Percentiles rank a stretch among this genome's conserved stretches.
Conservation (phyloP, 139 green algal species). For the Nannochloris sp. region DNA sequence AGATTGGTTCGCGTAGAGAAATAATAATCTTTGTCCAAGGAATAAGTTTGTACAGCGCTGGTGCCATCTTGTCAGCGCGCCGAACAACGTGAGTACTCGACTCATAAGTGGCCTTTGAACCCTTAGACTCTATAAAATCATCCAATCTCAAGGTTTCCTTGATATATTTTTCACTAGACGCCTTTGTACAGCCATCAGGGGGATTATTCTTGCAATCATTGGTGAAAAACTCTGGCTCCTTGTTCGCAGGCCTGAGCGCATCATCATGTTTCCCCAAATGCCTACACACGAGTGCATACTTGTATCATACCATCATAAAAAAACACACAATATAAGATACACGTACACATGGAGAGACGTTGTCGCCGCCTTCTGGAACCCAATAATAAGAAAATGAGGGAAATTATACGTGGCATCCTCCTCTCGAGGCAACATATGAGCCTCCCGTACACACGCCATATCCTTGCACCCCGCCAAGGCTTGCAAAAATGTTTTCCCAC, state of each 20-base stretch:
- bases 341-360: constrained; percentile 5
- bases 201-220: constrained; percentile 9
- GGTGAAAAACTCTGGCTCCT: constrained; percentile 14
- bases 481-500: not conserved
- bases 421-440: not conserved
- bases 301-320: not conserved
- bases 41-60: constrained; percentile 3
- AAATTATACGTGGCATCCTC: constrained; percentile 1
- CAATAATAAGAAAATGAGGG: constrained; percentile 15
- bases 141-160: not conserved
- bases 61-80: constrained; percentile 7
- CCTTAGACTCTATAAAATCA: constrained; percentile 1
- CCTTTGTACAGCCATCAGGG: not conserved
- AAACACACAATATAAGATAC: not conserved
- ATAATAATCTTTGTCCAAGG: constrained; percentile 24
- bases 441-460: not conserved
- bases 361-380: constrained; percentile 10
- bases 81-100: constrained; percentile 9
- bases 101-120: constrained; percentile 7
- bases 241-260: not conserved
- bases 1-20: constrained; percentile 21
- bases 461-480: constrained; percentile 7
- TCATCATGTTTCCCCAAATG: constrained; percentile 2
- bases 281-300: not conserved
- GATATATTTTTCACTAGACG: not conserved